Evolutionary conservation across 345 rosid species (phyloP).

Genomic region (Pistacia integerrima): DNA sequence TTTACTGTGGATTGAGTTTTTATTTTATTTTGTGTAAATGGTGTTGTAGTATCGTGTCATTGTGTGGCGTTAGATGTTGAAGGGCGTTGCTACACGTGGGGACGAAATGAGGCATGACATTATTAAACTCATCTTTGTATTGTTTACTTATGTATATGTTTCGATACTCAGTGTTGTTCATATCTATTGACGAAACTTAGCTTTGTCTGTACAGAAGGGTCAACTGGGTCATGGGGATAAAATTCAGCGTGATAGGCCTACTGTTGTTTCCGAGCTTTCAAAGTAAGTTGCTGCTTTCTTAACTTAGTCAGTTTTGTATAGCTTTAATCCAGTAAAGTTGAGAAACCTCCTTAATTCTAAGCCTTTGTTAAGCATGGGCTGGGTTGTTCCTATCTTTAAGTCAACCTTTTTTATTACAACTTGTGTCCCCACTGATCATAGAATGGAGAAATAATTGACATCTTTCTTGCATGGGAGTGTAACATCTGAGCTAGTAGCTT

Average conservation of each 20-base stretch:
- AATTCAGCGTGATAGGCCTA: conserved; percentile 91
- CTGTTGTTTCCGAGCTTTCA: conserved; percentile 83
- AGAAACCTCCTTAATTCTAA: neutral
- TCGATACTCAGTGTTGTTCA: neutral
- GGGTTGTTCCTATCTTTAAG: neutral
- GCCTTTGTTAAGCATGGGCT: neutral
- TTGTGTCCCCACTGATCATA: neutral
- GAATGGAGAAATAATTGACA: neutral
- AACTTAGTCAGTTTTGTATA: neutral
- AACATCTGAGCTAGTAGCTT: neutral
- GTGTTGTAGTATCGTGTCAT: conserved; percentile 79
- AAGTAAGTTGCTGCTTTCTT: conserved; percentile 50
- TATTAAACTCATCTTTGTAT: conserved; percentile 13
- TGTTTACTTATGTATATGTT: conserved; percentile 9
- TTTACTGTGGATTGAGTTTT: conserved; percentile 1
- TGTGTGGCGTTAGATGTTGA: conserved; percentile 95
- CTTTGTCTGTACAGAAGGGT: conserved; percentile 69
- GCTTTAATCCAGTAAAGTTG: neutral
- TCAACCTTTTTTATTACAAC: neutral
- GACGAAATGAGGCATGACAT: conserved; percentile 84
- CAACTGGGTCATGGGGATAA: conserved; percentile 96
- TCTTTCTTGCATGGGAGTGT: neutral
- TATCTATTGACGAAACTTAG: conserved; percentile 21
- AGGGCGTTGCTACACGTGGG: conserved; percentile 99
- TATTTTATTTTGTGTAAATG: conserved; percentile 7